These are phyloP conservation scores for Wallacemonas sp. DNA, from an alignment of 208 protist species.

Conservation along the genomic window DNA sequence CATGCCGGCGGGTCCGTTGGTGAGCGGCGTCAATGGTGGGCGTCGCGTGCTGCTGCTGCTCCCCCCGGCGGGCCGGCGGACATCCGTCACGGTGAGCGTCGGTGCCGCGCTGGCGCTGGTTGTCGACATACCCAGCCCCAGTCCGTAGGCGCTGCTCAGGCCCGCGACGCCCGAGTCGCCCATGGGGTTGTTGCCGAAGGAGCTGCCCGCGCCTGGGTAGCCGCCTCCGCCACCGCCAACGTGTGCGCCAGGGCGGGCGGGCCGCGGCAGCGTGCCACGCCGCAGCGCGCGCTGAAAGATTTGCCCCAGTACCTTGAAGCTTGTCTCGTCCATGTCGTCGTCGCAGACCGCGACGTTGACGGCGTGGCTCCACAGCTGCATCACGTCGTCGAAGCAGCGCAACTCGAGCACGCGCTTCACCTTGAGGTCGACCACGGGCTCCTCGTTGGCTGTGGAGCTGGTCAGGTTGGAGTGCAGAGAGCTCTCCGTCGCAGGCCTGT, in stretches of 20 bases:
- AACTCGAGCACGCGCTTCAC: slow-evolving; percentile 23
- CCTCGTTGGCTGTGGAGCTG: background rate
- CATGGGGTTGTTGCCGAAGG: too few relatives aligned
- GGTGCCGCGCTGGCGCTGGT: background rate
- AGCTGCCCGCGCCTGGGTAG: slow-evolving; percentile 4
- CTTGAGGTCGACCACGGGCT: background rate
- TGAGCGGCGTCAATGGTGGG: slow-evolving; percentile 1
- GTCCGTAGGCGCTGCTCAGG: background rate
- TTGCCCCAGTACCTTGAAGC: slow-evolving; percentile 59
- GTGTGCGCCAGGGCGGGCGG: slow-evolving; percentile 30
- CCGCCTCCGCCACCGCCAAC: slow-evolving; percentile 13
- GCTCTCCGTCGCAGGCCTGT: too few relatives aligned
- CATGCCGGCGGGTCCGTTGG: background rate
- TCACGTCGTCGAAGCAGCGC: slow-evolving; percentile 47
- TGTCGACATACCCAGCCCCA: background rate
- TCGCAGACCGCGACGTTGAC: slow-evolving; percentile 55
- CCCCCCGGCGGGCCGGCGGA: background rate
- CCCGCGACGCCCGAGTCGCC: too few relatives aligned
- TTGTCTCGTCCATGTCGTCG: slow-evolving; percentile 63
- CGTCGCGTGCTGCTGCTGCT: background rate
- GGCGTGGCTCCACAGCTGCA: slow-evolving; percentile 56
- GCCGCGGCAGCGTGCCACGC: slow-evolving; percentile 39
- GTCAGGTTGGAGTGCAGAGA: too few relatives aligned
- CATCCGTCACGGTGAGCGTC: slow-evolving; percentile 5
- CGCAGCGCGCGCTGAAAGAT: slow-evolving; percentile 42